Percentiles rank a stretch among this genome's conserved stretches.
Evolutionary conservation across 306 rosid species (phyloP).

Genomic region (Lupinus albus): DNA sequence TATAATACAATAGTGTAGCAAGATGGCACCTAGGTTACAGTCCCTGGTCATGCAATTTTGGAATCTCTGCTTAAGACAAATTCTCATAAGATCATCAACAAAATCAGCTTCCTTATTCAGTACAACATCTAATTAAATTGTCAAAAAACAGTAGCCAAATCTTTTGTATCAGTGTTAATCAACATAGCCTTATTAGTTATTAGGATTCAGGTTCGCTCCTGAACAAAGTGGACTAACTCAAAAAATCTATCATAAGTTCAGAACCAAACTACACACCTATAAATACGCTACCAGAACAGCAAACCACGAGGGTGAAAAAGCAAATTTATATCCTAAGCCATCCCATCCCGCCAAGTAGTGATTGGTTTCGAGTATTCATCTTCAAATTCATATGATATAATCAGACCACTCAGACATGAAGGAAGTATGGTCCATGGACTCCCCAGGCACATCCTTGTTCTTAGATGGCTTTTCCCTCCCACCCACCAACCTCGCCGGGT

Average conservation of each 20-base stretch:
- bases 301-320: background rate
- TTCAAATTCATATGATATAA: constrained; percentile 58
- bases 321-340: background rate
- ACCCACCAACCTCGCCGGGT: constrained; percentile 88
- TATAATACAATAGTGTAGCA: background rate
- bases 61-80: background rate
- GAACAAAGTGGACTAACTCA: background rate
- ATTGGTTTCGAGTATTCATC: constrained; percentile 10
- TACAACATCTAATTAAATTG: background rate
- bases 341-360: constrained; percentile 12
- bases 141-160: background rate
- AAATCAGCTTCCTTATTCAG: background rate
- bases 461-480: constrained; percentile 80
- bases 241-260: background rate
- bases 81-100: background rate
- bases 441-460: constrained; percentile 87
- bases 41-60: background rate
- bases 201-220: constrained; percentile 22
- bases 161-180: background rate
- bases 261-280: background rate
- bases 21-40: background rate
- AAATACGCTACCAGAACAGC: background rate
- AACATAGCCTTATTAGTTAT: constrained; percentile 19
- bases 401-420: constrained; percentile 95
- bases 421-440: constrained; percentile 95